Conservation (phyloP, 768 basidiomycete genomes). For the Chlorophyllum brunneum region DNA sequence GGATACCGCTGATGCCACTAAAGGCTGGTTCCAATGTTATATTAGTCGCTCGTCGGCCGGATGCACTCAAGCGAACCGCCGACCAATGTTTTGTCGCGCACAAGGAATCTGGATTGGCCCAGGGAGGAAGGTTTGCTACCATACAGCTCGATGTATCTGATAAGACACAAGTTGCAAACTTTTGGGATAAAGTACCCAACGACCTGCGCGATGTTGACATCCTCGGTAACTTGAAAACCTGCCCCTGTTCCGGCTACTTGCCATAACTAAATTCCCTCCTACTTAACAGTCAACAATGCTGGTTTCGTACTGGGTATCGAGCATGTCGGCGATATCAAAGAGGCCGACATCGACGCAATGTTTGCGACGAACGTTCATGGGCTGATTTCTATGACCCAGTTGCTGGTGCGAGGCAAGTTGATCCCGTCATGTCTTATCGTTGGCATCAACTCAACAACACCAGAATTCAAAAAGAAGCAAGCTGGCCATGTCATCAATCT, state of each 20-base stretch:
- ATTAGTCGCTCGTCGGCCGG: slow-evolving; percentile 73
- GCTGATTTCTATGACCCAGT: slow-evolving; percentile 78
- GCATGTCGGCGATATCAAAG: slow-evolving; percentile 76
- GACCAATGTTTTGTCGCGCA: slow-evolving; percentile 67
- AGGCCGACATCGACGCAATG: slow-evolving; percentile 80
- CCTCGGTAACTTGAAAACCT: slow-evolving; percentile 56
- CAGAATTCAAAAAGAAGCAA: slow-evolving; percentile 76
- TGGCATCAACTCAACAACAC: neutral
- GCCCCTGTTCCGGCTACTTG: neutral
- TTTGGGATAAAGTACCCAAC: slow-evolving; percentile 69
- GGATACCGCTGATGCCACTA: neutral
- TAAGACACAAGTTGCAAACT: slow-evolving; percentile 59
- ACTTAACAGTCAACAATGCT: slow-evolving; percentile 55
- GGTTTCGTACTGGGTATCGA: slow-evolving; percentile 90
- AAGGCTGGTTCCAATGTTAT: slow-evolving; percentile 88
- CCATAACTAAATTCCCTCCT: neutral
- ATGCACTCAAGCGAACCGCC: slow-evolving; percentile 67
- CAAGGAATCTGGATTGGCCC: slow-evolving; percentile 63
- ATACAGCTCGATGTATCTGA: slow-evolving; percentile 81
- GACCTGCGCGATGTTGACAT: slow-evolving; percentile 76
- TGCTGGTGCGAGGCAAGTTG: slow-evolving; percentile 52
- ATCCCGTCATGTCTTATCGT: neutral
- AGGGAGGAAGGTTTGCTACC: slow-evolving; percentile 74
- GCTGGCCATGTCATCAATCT: slow-evolving; percentile 92
- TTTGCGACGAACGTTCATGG: slow-evolving; percentile 81